Conservation (phyloP, 768 basidiomycete genomes). For the Termitomyces sp. region DNA sequence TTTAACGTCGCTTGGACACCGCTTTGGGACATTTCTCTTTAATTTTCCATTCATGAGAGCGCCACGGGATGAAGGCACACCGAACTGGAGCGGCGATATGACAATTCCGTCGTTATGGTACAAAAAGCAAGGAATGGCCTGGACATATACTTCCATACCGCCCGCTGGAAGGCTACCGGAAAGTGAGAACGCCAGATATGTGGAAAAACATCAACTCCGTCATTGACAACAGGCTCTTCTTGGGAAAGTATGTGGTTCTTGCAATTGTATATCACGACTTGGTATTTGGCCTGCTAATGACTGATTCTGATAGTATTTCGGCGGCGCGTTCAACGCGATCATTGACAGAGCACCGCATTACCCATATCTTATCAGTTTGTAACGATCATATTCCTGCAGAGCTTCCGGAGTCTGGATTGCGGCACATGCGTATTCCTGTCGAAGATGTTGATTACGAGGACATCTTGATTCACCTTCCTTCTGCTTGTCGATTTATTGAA, state of each 20-base stretch:
- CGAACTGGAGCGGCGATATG: constrained; percentile 20
- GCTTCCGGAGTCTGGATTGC: constrained; percentile 60
- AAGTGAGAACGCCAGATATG: constrained; percentile 27
- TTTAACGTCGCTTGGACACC: constrained; percentile 24
- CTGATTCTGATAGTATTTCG: constrained; percentile 41
- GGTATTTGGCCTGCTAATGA: constrained; percentile 11
- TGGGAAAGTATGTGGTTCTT: constrained; percentile 62
- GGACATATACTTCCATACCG: constrained; percentile 11
- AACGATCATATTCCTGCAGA: constrained; percentile 68
- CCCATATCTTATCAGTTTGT: constrained; percentile 78
- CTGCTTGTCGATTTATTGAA: constrained; percentile 63
- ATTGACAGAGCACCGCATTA: constrained; percentile 68
- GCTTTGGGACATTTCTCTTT: constrained; percentile 19
- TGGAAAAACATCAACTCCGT: constrained; percentile 69
- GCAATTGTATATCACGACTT: constrained; percentile 9
- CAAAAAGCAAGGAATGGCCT: constrained; percentile 15
- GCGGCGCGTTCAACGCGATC: constrained; percentile 69
- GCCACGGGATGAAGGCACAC: constrained; percentile 1
- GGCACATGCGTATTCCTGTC: constrained; percentile 65
- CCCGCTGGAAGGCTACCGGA: constrained; percentile 9
- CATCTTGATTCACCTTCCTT: constrained; percentile 61
- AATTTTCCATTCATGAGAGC: constrained; percentile 12
- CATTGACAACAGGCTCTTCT: constrained; percentile 59
- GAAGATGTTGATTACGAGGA: constrained; percentile 69
- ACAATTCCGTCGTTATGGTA: constrained; percentile 17